These are phyloP conservation scores for Calonectria hawksworthii DNA, from an alignment of 2,329 filamentous ascomycete genomes.

Conservation along the genomic window DNA sequence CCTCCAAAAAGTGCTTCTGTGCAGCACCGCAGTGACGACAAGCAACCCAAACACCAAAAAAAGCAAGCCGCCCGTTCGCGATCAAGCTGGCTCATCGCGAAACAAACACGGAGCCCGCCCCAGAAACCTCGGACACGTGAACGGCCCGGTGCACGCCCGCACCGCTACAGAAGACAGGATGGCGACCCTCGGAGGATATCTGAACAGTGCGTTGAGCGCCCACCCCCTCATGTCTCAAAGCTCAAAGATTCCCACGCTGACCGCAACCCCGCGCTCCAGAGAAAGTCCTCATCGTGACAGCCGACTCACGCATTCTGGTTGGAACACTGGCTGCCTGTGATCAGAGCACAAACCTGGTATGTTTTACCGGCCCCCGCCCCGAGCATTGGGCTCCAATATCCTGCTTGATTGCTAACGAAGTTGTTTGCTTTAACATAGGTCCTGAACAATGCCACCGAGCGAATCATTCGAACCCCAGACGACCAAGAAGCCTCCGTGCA, in stretches of 20 bases:
- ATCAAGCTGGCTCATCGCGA: background rate
- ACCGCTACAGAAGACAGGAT: constrained; percentile 44
- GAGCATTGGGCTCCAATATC: background rate
- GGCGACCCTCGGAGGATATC: constrained; percentile 60
- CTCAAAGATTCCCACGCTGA: background rate
- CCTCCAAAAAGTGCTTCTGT: constrained; percentile 45
- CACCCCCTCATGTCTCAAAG: constrained; percentile 19
- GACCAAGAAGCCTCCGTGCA: constrained; percentile 86
- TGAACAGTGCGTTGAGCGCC: constrained; percentile 55
- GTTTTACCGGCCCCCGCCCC: constrained; percentile 31
- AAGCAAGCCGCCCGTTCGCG: background rate
- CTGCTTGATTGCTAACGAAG: constrained; percentile 28
- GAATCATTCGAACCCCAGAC: constrained; percentile 88
- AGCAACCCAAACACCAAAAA: constrained; percentile 12
- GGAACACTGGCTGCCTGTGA: constrained; percentile 90
- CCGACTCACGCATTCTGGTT: constrained; percentile 88
- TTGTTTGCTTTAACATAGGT: constrained; percentile 65
- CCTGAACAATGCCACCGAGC: constrained; percentile 85
- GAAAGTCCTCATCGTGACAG: constrained; percentile 91
- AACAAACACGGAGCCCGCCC: background rate
- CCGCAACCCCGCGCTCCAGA: constrained; percentile 65
- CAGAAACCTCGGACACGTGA: background rate
- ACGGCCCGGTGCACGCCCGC: constrained; percentile 12
- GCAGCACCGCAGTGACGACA: constrained; percentile 23
- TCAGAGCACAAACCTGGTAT: constrained; percentile 88